Evolutionary conservation across 495 filamentous ascomycete genomes (phyloP).

Genomic region (Neurospora sp.): DNA sequence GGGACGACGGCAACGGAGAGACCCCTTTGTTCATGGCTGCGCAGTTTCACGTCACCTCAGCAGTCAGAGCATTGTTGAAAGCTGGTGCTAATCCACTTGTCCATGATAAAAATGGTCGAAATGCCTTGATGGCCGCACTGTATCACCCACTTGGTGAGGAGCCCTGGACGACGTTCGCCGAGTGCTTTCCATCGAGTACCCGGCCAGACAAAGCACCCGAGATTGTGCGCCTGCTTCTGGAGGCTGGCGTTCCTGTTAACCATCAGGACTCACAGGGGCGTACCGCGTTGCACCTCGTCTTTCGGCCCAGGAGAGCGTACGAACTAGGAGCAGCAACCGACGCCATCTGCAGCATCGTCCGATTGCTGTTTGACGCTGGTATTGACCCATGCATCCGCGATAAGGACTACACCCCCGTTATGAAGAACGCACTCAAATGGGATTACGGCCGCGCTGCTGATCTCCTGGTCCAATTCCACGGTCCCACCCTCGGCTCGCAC

Average conservation of each 20-base stretch:
- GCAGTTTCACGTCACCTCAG: background rate
- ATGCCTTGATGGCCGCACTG: background rate
- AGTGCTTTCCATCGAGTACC: background rate
- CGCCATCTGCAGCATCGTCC: background rate
- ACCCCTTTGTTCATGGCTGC: background rate
- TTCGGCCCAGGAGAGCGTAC: background rate
- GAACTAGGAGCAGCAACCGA: background rate
- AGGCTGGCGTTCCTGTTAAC: background rate
- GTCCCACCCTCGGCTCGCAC: background rate
- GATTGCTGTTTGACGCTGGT: background rate
- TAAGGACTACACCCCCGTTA: background rate
- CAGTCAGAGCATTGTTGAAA: background rate
- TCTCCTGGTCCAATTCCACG: background rate
- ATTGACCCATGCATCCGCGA: background rate
- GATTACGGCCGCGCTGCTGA: background rate
- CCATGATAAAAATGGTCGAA: background rate
- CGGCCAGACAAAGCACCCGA: background rate
- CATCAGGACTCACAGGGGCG: background rate
- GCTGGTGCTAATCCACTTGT: background rate
- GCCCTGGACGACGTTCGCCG: background rate
- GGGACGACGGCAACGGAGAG: background rate
- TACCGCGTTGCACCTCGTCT: background rate
- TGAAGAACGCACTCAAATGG: background rate
- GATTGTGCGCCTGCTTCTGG: background rate
- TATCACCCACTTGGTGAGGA: background rate